Evolutionary conservation across 2,329 filamentous ascomycete genomes (phyloP).

Genomic region (Aspergillus flavus): DNA sequence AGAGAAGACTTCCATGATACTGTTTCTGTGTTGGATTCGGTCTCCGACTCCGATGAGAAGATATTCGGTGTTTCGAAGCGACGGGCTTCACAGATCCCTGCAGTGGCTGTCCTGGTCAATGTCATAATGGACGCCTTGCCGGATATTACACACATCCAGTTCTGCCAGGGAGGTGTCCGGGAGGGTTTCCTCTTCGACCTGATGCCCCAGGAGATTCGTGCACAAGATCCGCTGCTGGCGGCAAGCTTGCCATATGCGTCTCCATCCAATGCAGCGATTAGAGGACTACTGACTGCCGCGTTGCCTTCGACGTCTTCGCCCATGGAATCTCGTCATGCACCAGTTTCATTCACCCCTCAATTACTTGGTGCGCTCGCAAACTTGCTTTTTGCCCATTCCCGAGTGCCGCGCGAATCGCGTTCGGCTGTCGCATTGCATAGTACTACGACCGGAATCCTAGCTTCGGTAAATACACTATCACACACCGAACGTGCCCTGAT

Average conservation of each 20-base stretch:
- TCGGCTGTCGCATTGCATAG: conserved; percentile 72
- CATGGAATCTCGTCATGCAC: conserved; percentile 28
- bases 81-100: conserved; percentile 77
- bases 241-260: conserved; percentile 59
- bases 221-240: conserved; percentile 67
- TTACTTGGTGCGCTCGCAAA: conserved; percentile 62
- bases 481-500: conserved; percentile 73
- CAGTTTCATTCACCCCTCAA: conserved; percentile 47
- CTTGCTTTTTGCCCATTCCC: conserved; percentile 57
- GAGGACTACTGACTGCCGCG: conserved; percentile 50
- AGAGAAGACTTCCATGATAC: conserved; percentile 64
- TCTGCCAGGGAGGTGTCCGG: conserved; percentile 84
- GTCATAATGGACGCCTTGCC: conserved; percentile 72
- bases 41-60: conserved; percentile 37
- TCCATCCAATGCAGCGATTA: conserved; percentile 51
- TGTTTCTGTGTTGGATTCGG: conserved; percentile 45
- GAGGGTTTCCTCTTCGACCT: conserved; percentile 80
- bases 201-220: conserved; percentile 61
- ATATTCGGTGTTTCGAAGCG: conserved; percentile 78
- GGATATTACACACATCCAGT: conserved; percentile 71
- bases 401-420: conserved; percentile 56
- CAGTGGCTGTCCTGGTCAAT: conserved; percentile 78
- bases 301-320: conserved; percentile 43
- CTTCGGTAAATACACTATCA: conserved; percentile 70
- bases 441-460: conserved; percentile 69